Evolutionary conservation across 768 basidiomycete genomes (phyloP).

Genomic region (Agrocybe chaxingu): DNA sequence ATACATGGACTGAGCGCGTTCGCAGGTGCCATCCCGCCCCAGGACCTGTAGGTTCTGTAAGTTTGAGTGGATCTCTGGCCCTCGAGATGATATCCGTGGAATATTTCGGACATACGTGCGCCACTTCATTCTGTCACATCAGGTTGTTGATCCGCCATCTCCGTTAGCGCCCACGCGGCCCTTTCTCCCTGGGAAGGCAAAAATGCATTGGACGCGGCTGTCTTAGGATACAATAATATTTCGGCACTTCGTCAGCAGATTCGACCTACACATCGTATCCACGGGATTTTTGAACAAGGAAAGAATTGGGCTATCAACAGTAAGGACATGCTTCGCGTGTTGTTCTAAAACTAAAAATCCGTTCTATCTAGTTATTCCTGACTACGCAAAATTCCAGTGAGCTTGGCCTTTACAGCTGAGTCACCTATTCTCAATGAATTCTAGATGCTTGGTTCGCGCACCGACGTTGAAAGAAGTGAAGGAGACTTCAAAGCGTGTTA

Average conservation of each 20-base stretch:
- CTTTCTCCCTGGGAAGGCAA: conserved; percentile 82
- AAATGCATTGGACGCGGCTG: conserved; percentile 86
- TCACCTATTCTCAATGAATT: neutral
- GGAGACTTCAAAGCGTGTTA: conserved; percentile 54
- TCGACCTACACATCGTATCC: conserved; percentile 71
- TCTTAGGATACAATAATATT: conserved; percentile 78
- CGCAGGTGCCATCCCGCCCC: conserved; percentile 80
- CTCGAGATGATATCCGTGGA: conserved; percentile 58
- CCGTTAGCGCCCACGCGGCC: conserved; percentile 67
- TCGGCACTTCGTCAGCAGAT: conserved; percentile 81
- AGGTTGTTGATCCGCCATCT: neutral
- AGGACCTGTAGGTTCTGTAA: conserved; percentile 67
- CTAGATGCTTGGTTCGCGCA: conserved; percentile 71
- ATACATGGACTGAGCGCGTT: neutral
- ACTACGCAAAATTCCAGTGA: conserved; percentile 71
- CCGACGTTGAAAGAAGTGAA: conserved; percentile 61
- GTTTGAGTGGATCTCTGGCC: conserved; percentile 63
- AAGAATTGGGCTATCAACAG: conserved; percentile 74
- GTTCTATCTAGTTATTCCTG: conserved; percentile 65
- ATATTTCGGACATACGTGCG: conserved; percentile 72
- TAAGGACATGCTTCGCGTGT: conserved; percentile 27
- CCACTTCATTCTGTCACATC: neutral
- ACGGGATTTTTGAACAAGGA: conserved; percentile 70
- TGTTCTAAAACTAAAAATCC: neutral
- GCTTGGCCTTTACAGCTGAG: conserved; percentile 15